Conservation (phyloP, 129 eudicot genomes). For the Centella asiatica region DNA sequence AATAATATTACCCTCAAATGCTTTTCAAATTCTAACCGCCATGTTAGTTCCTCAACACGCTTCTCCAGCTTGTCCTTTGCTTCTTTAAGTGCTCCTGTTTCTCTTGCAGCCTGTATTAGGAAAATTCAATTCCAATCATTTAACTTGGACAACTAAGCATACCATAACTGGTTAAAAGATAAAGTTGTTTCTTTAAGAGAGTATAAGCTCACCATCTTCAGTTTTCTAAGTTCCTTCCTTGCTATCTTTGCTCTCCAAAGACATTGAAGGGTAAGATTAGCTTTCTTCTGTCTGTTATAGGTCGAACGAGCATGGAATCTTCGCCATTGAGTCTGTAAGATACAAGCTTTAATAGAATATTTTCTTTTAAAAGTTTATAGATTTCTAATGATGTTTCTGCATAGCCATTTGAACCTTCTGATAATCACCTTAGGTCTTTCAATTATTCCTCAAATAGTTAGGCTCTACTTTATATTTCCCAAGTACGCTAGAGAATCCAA, state of each 20-base stretch:
- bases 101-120: slow-evolving; percentile 79
- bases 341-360: slow-evolving; percentile 10
- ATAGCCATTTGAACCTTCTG: background rate
- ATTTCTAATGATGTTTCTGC: background rate
- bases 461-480: background rate
- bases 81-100: slow-evolving; percentile 94
- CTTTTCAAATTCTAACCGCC: slow-evolving; percentile 94
- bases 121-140: slow-evolving; percentile 11
- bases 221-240: slow-evolving; percentile 71
- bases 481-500: background rate
- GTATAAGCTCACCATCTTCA: slow-evolving; percentile 58
- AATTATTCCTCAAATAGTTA: background rate
- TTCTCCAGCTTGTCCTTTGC: slow-evolving; percentile 99
- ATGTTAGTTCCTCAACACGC: slow-evolving; percentile 94
- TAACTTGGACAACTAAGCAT: background rate
- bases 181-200: slow-evolving; percentile 1
- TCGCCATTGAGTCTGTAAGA: slow-evolving; percentile 77
- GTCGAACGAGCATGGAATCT: slow-evolving; percentile 51
- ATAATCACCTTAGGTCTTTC: background rate
- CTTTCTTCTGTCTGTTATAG: slow-evolving; percentile 59
- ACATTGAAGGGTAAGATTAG: slow-evolving; percentile 76
- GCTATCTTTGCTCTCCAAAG: slow-evolving; percentile 92
- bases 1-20: slow-evolving; percentile 54
- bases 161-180: background rate
- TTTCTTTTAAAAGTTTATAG: background rate